phyloP scores from a whole-genome alignment of 768 basidiomycete genomes.

The Lactarius hatsudake region DNA sequence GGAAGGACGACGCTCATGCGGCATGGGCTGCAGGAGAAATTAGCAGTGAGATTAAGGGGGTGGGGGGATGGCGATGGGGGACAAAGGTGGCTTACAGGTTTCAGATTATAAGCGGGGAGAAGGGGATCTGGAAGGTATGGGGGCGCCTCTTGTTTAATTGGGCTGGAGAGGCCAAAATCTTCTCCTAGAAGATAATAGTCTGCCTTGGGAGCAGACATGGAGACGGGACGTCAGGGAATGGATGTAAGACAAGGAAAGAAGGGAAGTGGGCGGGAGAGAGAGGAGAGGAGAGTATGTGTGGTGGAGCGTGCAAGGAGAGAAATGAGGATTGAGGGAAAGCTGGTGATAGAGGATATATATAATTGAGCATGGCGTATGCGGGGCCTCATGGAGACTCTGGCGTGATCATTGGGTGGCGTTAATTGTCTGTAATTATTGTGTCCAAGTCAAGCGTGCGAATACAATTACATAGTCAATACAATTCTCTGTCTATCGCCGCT shows the following conservation, averaged over 20 bases:
- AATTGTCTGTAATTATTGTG: neutral
- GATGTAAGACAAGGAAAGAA: neutral
- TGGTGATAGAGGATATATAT: slow-evolving; percentile 22
- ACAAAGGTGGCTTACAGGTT: neutral
- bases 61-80: neutral
- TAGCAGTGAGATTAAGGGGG: neutral
- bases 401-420: neutral
- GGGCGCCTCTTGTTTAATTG: slow-evolving; percentile 10
- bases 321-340: neutral
- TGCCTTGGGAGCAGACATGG: slow-evolving; percentile 6
- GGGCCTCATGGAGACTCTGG: neutral
- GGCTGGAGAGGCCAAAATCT: slow-evolving; percentile 5
- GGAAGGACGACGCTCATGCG: neutral
- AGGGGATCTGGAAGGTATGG: slow-evolving; percentile 14
- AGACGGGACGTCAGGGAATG: neutral
- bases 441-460: neutral
- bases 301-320: neutral
- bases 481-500: neutral
- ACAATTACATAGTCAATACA: neutral
- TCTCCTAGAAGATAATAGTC: slow-evolving; percentile 12
- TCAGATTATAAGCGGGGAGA: slow-evolving; percentile 7
- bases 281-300: neutral
- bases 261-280: neutral
- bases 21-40: slow-evolving; percentile 1
- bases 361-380: neutral